Conservation (phyloP, 2,329 filamentous ascomycete species). For the Podosphaera xanthii region DNA sequence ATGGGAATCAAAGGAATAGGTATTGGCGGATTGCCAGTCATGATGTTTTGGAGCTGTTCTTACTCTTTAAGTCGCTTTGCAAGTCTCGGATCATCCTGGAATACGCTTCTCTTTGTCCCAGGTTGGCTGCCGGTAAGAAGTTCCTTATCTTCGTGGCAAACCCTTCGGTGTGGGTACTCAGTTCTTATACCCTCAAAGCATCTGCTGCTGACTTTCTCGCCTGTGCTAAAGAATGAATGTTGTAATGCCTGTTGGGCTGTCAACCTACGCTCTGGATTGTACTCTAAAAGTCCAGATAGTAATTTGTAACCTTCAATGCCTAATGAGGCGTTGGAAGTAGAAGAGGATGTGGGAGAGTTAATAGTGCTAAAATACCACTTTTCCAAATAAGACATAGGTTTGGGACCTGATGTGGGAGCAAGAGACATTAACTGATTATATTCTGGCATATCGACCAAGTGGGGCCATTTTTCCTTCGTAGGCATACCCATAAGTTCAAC, state of each 20-base stretch:
- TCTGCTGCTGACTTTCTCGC: constrained; percentile 47
- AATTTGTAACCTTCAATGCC: constrained; percentile 63
- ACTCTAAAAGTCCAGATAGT: constrained; percentile 64
- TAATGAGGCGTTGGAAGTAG: constrained; percentile 29
- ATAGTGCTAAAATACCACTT: constrained; percentile 60
- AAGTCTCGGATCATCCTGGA: constrained; percentile 55
- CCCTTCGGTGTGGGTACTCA: constrained; percentile 73
- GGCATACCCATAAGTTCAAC: constrained; percentile 89
- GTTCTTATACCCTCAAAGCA: constrained; percentile 79
- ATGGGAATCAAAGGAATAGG: too few relatives aligned
- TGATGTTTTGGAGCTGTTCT: not conserved
- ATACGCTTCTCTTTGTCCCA: constrained; percentile 69
- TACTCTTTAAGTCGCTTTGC: constrained; percentile 38
- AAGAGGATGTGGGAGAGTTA: constrained; percentile 25
- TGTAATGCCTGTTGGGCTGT: constrained; percentile 76
- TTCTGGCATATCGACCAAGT: constrained; percentile 69
- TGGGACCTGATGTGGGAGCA: constrained; percentile 21
- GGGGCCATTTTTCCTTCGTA: constrained; percentile 70
- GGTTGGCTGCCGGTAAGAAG: constrained; percentile 76
- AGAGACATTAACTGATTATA: constrained; percentile 44
- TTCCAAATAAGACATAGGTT: constrained; percentile 31
- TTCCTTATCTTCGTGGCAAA: constrained; percentile 89
- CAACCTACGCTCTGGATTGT: constrained; percentile 72
- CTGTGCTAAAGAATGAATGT: constrained; percentile 66
- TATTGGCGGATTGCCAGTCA: too few relatives aligned